These are phyloP conservation scores for Entomophthora muscae DNA, from an alignment of 371 early-diverging fungal species.

Conservation along the genomic window DNA sequence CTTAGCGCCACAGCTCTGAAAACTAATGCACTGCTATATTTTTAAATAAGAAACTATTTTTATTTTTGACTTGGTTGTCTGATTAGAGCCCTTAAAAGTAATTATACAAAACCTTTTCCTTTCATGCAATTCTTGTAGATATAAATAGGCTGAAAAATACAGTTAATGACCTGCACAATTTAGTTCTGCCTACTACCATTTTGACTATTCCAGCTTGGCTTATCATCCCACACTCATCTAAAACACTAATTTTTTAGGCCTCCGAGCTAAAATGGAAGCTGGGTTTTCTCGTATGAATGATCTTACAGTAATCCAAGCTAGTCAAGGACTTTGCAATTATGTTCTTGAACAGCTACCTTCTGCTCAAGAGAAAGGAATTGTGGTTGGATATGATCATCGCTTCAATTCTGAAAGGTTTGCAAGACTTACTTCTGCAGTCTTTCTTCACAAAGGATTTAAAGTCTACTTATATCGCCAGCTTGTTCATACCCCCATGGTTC, in stretches of 20 bases:
- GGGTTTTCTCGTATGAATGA: slow-evolving; percentile 93
- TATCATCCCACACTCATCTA: background rate
- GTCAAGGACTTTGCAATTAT: slow-evolving; percentile 51
- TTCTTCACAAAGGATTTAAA: slow-evolving; percentile 57
- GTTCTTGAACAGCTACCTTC: slow-evolving; percentile 28
- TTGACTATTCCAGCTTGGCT: too few species aligned
- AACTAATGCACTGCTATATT: too few species aligned
- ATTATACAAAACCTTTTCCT: too few species aligned
- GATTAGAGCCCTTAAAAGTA: too few species aligned
- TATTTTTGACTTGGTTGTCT: too few species aligned
- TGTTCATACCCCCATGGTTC: slow-evolving; percentile 83
- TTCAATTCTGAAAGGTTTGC: slow-evolving; percentile 76
- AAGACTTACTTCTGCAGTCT: slow-evolving; percentile 65
- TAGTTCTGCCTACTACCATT: too few species aligned
- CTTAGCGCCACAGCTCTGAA: too few species aligned
- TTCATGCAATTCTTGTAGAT: too few species aligned
- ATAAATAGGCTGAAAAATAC: too few species aligned
- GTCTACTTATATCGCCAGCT: slow-evolving; percentile 61
- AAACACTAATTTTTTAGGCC: slow-evolving; percentile 32
- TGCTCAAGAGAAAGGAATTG: slow-evolving; percentile 52
- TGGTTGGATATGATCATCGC: slow-evolving; percentile 92
- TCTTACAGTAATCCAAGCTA: slow-evolving; percentile 78
- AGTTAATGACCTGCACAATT: too few species aligned
- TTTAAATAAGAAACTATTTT: too few species aligned
- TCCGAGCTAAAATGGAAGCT: slow-evolving; percentile 85